Percentiles rank a stretch among this genome's conserved stretches.
These are phyloP conservation scores for Diaporthe destruens DNA, from an alignment of 2,329 filamentous ascomycete genomes.

Conservation along the genomic window DNA sequence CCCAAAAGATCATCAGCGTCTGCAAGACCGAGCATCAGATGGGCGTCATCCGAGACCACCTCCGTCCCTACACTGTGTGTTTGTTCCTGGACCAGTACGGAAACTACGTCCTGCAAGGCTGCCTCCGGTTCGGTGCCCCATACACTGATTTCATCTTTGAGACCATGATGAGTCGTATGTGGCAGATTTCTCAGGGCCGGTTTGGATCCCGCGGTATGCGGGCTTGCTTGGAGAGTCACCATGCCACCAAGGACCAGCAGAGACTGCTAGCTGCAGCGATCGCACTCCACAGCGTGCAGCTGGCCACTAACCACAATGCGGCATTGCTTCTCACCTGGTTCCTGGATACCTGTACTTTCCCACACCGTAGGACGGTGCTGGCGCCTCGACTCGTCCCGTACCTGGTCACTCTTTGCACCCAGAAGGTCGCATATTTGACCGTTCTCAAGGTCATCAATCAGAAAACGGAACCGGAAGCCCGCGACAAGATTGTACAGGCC, in stretches of 20 bases:
- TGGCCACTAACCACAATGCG: slow-evolving; percentile 96
- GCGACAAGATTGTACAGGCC: slow-evolving; percentile 89
- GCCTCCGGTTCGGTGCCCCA: slow-evolving; percentile 88
- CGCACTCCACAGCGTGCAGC: slow-evolving; percentile 94
- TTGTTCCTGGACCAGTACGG: slow-evolving; percentile 98
- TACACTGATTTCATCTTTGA: slow-evolving; percentile 98
- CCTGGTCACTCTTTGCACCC: slow-evolving; percentile 94
- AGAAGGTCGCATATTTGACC: slow-evolving; percentile 97
- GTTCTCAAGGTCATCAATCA: slow-evolving; percentile 99
- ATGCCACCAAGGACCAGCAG: slow-evolving; percentile 94
- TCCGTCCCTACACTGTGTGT: slow-evolving; percentile 88
- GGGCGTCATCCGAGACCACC: slow-evolving; percentile 83
- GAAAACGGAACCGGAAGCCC: slow-evolving; percentile 91
- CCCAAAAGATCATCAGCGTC: slow-evolving; percentile 98
- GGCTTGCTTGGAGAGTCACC: slow-evolving; percentile 95
- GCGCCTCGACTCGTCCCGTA: slow-evolving; percentile 93
- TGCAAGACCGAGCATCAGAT: slow-evolving; percentile 88
- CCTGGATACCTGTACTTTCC: slow-evolving; percentile 97
- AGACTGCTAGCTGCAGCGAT: slow-evolving; percentile 94
- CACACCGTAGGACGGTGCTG: slow-evolving; percentile 88
- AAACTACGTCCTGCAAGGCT: slow-evolving; percentile 98
- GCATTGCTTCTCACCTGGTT: slow-evolving; percentile 97
- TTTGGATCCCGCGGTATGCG: slow-evolving; percentile 97
- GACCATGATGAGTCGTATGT: slow-evolving; percentile 93
- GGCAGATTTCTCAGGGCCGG: slow-evolving; percentile 91